A percentile compares a stretch with the other conserved stretches of the same genome.
Conservation (phyloP, 163 green algal species). For the Scenedesmus sp. region DNA sequence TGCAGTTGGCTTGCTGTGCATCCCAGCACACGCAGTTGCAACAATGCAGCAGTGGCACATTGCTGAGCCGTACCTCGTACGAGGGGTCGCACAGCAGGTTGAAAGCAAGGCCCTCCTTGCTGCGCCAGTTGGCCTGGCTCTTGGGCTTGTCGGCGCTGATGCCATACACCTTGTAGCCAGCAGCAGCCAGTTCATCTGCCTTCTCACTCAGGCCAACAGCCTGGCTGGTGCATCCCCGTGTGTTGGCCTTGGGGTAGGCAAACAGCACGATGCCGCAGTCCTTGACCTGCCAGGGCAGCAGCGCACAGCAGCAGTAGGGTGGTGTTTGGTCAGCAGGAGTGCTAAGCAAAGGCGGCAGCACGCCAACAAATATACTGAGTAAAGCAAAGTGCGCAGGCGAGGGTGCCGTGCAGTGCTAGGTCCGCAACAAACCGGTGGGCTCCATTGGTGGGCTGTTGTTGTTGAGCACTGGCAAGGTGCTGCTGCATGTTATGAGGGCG, state of each 20-base stretch:
- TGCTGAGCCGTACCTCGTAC: conserved; percentile 39
- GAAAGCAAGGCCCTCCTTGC: conserved; percentile 70
- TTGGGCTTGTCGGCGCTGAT: conserved; percentile 75
- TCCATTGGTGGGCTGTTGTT: conserved; percentile 27
- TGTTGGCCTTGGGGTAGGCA: conserved; percentile 79
- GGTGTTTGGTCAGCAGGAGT: not conserved
- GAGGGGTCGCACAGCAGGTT: conserved; percentile 73
- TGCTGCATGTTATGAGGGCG: not conserved
- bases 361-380: not conserved
- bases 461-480: conserved; percentile 3
- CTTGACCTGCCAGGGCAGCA: conserved; percentile 56
- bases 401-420: not conserved
- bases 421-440: not conserved
- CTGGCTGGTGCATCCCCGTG: conserved; percentile 79
- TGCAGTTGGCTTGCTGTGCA: not conserved
- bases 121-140: conserved; percentile 75
- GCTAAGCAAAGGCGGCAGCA: not conserved
- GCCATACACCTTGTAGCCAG: conserved; percentile 67
- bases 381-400: not conserved
- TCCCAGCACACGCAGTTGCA: not conserved
- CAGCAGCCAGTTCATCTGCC: conserved; percentile 55
- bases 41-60: not conserved
- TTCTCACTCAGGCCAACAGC: conserved; percentile 75
- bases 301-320: not conserved
- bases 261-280: conserved; percentile 77